These are phyloP conservation scores for Phallus indusiatus DNA, from an alignment of 768 basidiomycete species.

Conservation along the genomic window DNA sequence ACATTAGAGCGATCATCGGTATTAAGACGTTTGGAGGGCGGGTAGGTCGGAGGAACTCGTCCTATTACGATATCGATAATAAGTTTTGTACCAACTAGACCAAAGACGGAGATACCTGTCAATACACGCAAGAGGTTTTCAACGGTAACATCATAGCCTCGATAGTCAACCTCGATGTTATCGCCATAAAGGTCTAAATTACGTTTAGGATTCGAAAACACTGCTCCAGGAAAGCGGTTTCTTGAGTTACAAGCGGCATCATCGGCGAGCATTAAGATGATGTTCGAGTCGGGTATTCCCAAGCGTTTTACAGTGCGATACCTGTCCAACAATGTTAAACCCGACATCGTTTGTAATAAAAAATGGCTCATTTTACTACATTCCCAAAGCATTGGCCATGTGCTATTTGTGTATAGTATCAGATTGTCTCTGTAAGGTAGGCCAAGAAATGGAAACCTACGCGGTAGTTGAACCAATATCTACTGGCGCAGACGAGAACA, in stretches of 20 bases:
- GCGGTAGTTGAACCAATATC: conserved; percentile 99
- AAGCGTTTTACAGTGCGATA: conserved; percentile 97
- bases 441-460: conserved; percentile 35
- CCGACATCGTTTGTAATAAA: conserved; percentile 1
- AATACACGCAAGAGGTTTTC: conserved; percentile 90
- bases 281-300: conserved; percentile 97
- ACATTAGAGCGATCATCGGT: conserved; percentile 88
- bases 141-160: conserved; percentile 96
- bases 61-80: conserved; percentile 35
- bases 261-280: conserved; percentile 98
- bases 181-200: conserved; percentile 89
- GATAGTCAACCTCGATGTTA: conserved; percentile 95
- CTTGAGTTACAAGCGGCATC: conserved; percentile 90
- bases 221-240: conserved; percentile 85
- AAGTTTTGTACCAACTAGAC: not conserved
- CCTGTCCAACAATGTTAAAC: conserved; percentile 34
- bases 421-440: not conserved
- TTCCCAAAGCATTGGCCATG: conserved; percentile 96
- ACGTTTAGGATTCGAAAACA: conserved; percentile 81
- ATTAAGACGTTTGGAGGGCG: conserved; percentile 85
- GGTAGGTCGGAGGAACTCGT: conserved; percentile 73
- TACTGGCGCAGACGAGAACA: conserved; percentile 85
- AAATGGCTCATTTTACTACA: conserved; percentile 44
- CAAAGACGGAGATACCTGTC: conserved; percentile 52
- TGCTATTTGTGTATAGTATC: conserved; percentile 52